Base-by-base conservation (phyloP, 2,329 filamentous ascomycete species). In the Epichloe hybrida region DNA sequence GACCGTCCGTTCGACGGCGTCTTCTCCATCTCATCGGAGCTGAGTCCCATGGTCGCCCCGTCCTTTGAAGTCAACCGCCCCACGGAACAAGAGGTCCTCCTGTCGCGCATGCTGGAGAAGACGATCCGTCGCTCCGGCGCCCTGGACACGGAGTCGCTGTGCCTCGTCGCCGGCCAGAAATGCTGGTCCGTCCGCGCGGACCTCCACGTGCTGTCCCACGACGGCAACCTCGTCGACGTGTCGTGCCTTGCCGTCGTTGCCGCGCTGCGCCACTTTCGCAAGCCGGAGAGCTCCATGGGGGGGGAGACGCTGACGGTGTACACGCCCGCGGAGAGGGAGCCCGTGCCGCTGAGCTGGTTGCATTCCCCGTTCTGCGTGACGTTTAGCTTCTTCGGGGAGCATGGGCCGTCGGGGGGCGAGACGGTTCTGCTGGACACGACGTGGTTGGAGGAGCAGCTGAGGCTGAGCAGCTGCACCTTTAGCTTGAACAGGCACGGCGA, bases 1-100 rank as follows among this genome's bases (percentile, higher is more conserved):
- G 91, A 97, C 69, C 84, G 91, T 56, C 91, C 90, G 53, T 95
- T 95, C 64, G 93, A 97, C 66, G 93, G 93, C 65, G 79, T 95
- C 66, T 97, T 97, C 73, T 89, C 83, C 59, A 96, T 97, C 64
- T 79, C 83, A 50, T 86, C 90, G 50, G 93, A 97, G 66, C 80
- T 98, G 60, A 88, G 86, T 55, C 88, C 91, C 46, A 94, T 97
- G 83, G 85, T 87, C 31, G 89, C 88, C 45, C 89, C 93, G 13
- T 83, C 86, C 36, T 95, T 95, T 69, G 90, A 96, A 67, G 80
- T 86, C 58, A 88, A 86, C 66, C 80, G 88, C 50, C 85, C 86
- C 46, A 90, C 84, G 55, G 86, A 94, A 60, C 79, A 84, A 51
- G 93, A 97, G 69, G 76, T 90, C 3, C 78, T 95, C 41, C 80